Evolutionary conservation across 139 green algal genomes (phyloP), one percentile per base, ranked within the genome.

Genomic region (Picochlorum sp.): DNA sequence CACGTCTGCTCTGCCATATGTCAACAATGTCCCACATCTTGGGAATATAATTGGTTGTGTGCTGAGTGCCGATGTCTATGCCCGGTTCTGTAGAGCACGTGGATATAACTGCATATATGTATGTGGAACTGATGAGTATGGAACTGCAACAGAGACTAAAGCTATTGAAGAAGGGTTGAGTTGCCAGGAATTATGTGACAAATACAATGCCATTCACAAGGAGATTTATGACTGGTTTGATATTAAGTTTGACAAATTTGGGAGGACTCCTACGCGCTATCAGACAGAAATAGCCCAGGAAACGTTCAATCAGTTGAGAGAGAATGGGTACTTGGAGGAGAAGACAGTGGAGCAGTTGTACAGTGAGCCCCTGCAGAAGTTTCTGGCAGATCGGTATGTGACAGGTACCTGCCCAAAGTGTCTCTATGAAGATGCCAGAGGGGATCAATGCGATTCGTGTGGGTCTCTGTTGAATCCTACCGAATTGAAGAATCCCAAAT

Each of bases 1-100:
- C 75, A 98, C 92, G 4, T 89, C 74, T 32, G 92, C 92, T 4
- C 83, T 98, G 69, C 92, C 92, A 1, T 98, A 98, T 66, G 92
- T 98, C n/a, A 98, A 98, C 81, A 98, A 98, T 72, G 91, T 98
- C 60, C 92, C 92, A 0, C 92, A 98, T 70, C 81, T 98, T 54
- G 92, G 92, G 57, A 98, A 98, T 86, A 98, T 98, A 77, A 97
- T 98, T 49, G 92, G 92, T 37, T 96, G 90, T 69, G 92, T 98
- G 49, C 77, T 98, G n/a, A 69, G 74, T 23, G 92, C 92, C 0
- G 92, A 97, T 68, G 84, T 84, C 60, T 97, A 95, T 67, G 87
- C 92, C 3, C 80, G 92, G n/a, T 97, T 84, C 79, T 92, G 84
- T 68, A 81, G 92, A 16, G 64, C 79, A 6, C 74, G 92, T 0